Percentiles rank a stretch among this genome's conserved stretches.
These are phyloP conservation scores for Vigna nakashimae DNA, from an alignment of 306 rosid genomes.

Conservation along the genomic window DNA sequence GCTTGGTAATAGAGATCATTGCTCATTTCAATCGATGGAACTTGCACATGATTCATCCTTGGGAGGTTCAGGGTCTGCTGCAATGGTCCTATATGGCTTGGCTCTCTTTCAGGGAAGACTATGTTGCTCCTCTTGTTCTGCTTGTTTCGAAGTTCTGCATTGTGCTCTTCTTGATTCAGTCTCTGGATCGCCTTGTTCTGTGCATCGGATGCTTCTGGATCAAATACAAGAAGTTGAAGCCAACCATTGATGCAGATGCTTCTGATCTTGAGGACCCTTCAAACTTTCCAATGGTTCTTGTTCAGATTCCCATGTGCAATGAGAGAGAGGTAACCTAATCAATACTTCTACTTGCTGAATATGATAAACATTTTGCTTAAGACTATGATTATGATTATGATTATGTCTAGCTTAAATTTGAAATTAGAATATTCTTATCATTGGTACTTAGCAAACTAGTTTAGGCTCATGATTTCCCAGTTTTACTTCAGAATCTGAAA, in stretches of 20 bases:
- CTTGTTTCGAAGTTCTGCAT: slow-evolving; percentile 87
- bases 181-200: slow-evolving; percentile 86
- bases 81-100: slow-evolving; percentile 81
- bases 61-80: slow-evolving; percentile 78
- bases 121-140: slow-evolving; percentile 73
- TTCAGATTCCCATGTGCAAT: slow-evolving; percentile 99
- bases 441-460: slow-evolving; percentile 16
- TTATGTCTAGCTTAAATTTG: background rate
- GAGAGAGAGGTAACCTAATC: slow-evolving; percentile 86
- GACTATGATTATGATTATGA: background rate
- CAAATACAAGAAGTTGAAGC: slow-evolving; percentile 82
- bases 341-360: slow-evolving; percentile 30
- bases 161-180: slow-evolving; percentile 85
- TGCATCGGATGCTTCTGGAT: slow-evolving; percentile 98
- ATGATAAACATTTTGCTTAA: background rate
- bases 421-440: background rate
- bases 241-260: slow-evolving; percentile 57
- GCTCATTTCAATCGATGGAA: slow-evolving; percentile 90
- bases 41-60: slow-evolving; percentile 72
- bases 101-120: slow-evolving; percentile 82
- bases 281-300: slow-evolving; percentile 84
- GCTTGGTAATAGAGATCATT: slow-evolving; percentile 68
- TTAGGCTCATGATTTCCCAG: slow-evolving; percentile 12
- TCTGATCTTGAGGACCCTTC: slow-evolving; percentile 75
- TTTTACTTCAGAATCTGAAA: slow-evolving; percentile 36